Evolutionary conservation across 2,329 filamentous ascomycete species (phyloP).

Genomic region (Cadophora sp.): DNA sequence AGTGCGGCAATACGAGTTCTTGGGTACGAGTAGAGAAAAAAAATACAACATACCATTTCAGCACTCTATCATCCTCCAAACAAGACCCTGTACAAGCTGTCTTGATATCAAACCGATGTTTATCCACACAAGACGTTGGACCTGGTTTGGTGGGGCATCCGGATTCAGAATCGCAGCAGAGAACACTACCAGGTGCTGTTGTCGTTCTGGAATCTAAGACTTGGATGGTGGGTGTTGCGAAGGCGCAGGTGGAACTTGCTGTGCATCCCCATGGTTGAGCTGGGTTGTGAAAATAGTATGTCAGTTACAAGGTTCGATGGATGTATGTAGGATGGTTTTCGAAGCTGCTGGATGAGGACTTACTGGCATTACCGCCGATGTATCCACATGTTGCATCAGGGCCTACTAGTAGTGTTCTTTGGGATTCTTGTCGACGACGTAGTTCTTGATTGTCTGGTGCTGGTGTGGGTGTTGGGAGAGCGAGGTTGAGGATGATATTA

Average conservation of each 20-base stretch:
- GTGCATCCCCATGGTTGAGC: slow-evolving; percentile 35
- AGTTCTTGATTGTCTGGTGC: slow-evolving; percentile 48
- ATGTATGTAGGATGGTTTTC: no score
- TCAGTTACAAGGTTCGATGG: no score
- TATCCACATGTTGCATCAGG: slow-evolving; percentile 60
- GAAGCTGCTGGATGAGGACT: slow-evolving; percentile 17
- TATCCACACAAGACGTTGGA: slow-evolving; percentile 34
- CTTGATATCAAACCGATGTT: slow-evolving; percentile 27
- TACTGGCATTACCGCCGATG: slow-evolving; percentile 51
- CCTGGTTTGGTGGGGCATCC: slow-evolving; percentile 33
- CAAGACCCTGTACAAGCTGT: slow-evolving; percentile 32
- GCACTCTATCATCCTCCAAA: slow-evolving; percentile 26
- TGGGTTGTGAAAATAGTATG: background rate
- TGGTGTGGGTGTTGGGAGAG: slow-evolving; percentile 50
- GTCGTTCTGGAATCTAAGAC: slow-evolving; percentile 16
- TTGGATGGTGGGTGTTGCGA: slow-evolving; percentile 27
- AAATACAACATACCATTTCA: slow-evolving; percentile 31
- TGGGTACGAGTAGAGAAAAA: no score
- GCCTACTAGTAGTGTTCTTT: slow-evolving; percentile 51
- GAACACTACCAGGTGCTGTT: slow-evolving; percentile 24
- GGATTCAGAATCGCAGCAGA: slow-evolving; percentile 31
- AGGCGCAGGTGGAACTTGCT: slow-evolving; percentile 29
- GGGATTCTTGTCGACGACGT: slow-evolving; percentile 40
- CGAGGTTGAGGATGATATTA: slow-evolving; percentile 26
- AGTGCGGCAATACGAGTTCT: background rate